These are phyloP conservation scores for Pichia kudriavzevii DNA, from an alignment of 1,139 yeast species.

Conservation along the genomic window DNA sequence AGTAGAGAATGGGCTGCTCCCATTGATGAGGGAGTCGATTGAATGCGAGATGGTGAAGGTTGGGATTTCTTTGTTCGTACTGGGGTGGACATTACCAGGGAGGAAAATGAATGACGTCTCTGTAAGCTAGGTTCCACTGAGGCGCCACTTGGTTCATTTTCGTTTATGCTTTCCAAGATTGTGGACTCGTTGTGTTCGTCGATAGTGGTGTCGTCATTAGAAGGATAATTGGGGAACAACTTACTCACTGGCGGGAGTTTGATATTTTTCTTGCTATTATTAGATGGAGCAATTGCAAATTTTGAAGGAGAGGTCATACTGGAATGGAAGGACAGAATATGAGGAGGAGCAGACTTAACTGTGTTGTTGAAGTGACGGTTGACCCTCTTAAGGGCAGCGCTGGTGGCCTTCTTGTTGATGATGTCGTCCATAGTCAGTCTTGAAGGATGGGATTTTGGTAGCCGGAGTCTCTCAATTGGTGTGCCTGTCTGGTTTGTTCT, in stretches of 20 bases:
- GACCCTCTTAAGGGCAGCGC: slow-evolving; percentile 22
- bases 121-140: too few relatives aligned
- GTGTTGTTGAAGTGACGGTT: slow-evolving; percentile 6
- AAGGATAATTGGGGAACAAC: slow-evolving; percentile 1
- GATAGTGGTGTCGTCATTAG: not conserved
- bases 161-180: too few relatives aligned
- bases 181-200: not conserved
- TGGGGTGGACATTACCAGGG: too few relatives aligned
- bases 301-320: slow-evolving; percentile 22
- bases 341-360: not conserved
- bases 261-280: slow-evolving; percentile 11
- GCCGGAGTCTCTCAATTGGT: slow-evolving; percentile 26
- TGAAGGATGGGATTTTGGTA: slow-evolving; percentile 8
- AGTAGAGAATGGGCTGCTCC: slow-evolving; percentile 42
- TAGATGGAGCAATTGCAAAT: slow-evolving; percentile 9
- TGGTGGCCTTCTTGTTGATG: slow-evolving; percentile 21
- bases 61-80: slow-evolving; percentile 2
- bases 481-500: slow-evolving; percentile 44
- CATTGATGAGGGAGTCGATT: slow-evolving; percentile 39
- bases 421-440: slow-evolving; percentile 18
- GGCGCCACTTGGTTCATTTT: too few relatives aligned
- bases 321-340: not conserved
- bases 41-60: slow-evolving; percentile 13
- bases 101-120: too few relatives aligned
- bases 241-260: slow-evolving; percentile 25